These are phyloP conservation scores for Aspergillus versicolor DNA, from an alignment of 2,329 filamentous ascomycete genomes.

Conservation along the genomic window DNA sequence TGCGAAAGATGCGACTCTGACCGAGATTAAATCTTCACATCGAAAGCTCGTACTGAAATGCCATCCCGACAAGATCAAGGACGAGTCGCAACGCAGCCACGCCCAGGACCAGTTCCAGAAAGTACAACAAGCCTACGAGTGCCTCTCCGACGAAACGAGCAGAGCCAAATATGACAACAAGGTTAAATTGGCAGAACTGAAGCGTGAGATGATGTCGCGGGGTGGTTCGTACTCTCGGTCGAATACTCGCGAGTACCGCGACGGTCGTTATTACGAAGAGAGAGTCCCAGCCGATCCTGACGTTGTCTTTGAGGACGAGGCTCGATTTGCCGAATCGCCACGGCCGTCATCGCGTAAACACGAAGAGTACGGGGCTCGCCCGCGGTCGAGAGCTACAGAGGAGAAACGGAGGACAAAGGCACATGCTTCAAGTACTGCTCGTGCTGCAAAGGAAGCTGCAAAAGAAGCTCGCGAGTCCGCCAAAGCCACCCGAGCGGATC, in stretches of 20 bases:
- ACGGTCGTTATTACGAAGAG: conserved; percentile 46
- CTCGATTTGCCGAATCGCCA: conserved; percentile 37
- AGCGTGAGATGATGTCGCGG: conserved; percentile 55
- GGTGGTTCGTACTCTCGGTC: conserved; percentile 22
- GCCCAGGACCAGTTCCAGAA: conserved; percentile 88
- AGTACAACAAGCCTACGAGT: conserved; percentile 90
- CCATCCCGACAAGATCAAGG: conserved; percentile 87
- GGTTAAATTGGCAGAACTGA: conserved; percentile 65
- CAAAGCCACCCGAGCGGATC: conserved; percentile 33
- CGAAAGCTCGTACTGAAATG: conserved; percentile 84
- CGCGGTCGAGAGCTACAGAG: conserved; percentile 31
- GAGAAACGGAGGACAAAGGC: conserved; percentile 41
- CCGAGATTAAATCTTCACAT: conserved; percentile 75
- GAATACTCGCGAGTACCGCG: conserved; percentile 39
- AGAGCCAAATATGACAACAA: conserved; percentile 76
- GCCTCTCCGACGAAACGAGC: conserved; percentile 74
- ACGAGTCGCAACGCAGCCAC: conserved; percentile 70
- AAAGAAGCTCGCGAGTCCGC: conserved; percentile 36
- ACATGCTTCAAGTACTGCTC: conserved; percentile 21
- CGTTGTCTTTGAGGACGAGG: conserved; percentile 38
- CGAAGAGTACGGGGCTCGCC: conserved; percentile 36
- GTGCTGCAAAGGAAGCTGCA: conserved; percentile 32
- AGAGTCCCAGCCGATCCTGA: conserved; percentile 35
- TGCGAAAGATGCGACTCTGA: conserved; percentile 65
- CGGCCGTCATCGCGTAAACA: conserved; percentile 40